phyloP scores from a whole-genome alignment of 2,329 filamentous ascomycete genomes.

The Dryadomyces sulphureus region DNA sequence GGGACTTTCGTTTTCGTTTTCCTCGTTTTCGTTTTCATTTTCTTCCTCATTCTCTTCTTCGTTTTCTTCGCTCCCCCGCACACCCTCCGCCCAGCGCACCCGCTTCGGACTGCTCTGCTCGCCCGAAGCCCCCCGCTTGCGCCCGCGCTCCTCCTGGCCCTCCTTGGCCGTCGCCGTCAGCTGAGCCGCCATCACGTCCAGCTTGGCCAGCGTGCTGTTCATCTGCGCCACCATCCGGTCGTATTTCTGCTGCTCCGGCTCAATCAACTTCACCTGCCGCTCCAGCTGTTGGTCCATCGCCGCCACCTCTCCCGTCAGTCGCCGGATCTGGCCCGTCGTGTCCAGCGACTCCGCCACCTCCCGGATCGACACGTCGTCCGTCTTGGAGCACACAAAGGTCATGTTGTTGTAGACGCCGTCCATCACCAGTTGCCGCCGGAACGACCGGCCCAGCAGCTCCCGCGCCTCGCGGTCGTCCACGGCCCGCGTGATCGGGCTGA shows the following conservation, averaged over 20 bases:
- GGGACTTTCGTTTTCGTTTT: not conserved
- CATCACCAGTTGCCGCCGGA: conserved; percentile 43
- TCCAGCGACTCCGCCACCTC: conserved; percentile 11
- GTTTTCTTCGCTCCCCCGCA: not conserved
- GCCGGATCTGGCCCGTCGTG: not conserved
- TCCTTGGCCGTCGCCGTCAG: not conserved
- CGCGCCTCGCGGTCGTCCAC: conserved; percentile 46
- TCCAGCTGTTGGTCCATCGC: not conserved
- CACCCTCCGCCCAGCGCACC: not conserved
- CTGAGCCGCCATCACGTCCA: not conserved
- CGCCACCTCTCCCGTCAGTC: not conserved
- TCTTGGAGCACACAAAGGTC: conserved; percentile 47
- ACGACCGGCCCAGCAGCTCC: conserved; percentile 37
- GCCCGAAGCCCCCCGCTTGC: not conserved
- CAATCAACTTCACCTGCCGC: not conserved
- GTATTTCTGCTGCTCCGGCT: not conserved
- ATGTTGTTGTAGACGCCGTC: conserved; percentile 38
- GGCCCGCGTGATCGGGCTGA: conserved; percentile 45
- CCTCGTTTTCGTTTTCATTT: not conserved
- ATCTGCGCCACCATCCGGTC: not conserved
- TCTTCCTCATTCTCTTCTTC: not conserved
- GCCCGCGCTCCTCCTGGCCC: not conserved
- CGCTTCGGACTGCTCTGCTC: not conserved
- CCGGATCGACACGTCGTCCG: conserved; percentile 35
- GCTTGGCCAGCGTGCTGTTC: not conserved